Evolutionary conservation across 768 basidiomycete genomes (phyloP), one percentile per base, ranked within the genome.

Genomic region (Suillus bovinus): DNA sequence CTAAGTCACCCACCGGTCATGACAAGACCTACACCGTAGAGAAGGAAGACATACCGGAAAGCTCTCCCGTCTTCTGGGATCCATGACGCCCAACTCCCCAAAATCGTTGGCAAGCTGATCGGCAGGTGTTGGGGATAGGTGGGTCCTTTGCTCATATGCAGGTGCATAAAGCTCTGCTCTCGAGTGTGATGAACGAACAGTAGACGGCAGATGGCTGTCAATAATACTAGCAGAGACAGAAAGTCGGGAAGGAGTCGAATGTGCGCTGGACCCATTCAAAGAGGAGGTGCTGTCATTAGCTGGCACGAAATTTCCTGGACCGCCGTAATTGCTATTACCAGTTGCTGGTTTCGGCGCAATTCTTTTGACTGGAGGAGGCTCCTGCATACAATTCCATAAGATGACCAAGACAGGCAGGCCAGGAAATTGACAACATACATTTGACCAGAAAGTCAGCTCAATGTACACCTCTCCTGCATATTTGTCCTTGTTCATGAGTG

Each of bases 361-460:
- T 66, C 86, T 90, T 76, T 90, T 92, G 67, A 84, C 84, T n/a
- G 91, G 93, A 6, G 88, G 81, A 39, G 88, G 86, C 75, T 89
- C 92, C 92, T 93, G 27, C 41, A 47, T n/a, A 60, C 57, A n/a
- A 41, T 11, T 16, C 22, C 11, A 61, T 39, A 14, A 58, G 34
- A 34, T 14, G 31, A 50, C 50, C 57, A 66, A 52, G 65, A n/a
- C 63, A 44, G 46, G n/a, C 10, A 47, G 24, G 22, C 49, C 47
- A 52, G n/a, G 29, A 49, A 31, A 47, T 33, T n/a, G 46, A 24
- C 38, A 46, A 64, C 89, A 61, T 64, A 93, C 93, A 72, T 94
- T 93, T 11, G 95, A 95, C 88, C 93, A 99, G 78, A 96, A 99
- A 0, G 97, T 99, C 69, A 99, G 75, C 73, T 99, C 97, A 24